Evolutionary conservation across 768 basidiomycete species (phyloP).

Genomic region (Russula sp.): DNA sequence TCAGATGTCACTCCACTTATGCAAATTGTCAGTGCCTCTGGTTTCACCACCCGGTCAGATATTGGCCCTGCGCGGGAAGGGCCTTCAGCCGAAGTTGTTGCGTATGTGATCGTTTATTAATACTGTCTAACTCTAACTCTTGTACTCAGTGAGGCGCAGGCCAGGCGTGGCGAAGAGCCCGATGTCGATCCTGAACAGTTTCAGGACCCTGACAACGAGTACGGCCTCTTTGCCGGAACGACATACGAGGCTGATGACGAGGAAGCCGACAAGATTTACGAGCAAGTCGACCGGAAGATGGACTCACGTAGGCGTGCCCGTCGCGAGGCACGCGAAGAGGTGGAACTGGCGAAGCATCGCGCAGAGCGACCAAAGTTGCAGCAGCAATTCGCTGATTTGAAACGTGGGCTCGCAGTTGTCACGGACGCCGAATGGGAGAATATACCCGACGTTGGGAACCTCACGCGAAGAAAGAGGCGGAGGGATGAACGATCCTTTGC

Average conservation of each 20-base stretch:
- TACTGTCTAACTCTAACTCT: constrained; percentile 6
- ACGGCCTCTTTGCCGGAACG: constrained; percentile 90
- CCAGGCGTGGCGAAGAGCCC: constrained; percentile 77
- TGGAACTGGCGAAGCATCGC: constrained; percentile 68
- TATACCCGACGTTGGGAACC: constrained; percentile 93
- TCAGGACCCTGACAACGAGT: constrained; percentile 97
- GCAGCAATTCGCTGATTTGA: constrained; percentile 92
- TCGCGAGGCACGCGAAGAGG: constrained; percentile 73
- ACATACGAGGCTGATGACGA: constrained; percentile 97
- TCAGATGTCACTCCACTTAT: constrained; percentile 9
- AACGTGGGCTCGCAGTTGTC: constrained; percentile 79
- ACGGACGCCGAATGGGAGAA: constrained; percentile 92
- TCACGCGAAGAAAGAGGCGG: constrained; percentile 86
- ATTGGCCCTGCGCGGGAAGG: constrained; percentile 97
- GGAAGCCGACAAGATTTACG: constrained; percentile 94
- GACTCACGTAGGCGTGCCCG: constrained; percentile 75
- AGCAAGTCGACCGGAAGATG: constrained; percentile 85
- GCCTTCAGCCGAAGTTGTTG: constrained; percentile 85
- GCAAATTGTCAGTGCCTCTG: constrained; percentile 63
- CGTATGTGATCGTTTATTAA: constrained; percentile 44
- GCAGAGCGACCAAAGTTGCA: constrained; percentile 78
- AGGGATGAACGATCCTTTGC: constrained; percentile 82
- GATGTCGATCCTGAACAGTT: constrained; percentile 88
- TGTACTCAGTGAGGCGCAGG: constrained; percentile 71
- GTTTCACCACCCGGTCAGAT: constrained; percentile 97